Conservation (phyloP, 441 rosid species). For the Mallotus repandus region DNA sequence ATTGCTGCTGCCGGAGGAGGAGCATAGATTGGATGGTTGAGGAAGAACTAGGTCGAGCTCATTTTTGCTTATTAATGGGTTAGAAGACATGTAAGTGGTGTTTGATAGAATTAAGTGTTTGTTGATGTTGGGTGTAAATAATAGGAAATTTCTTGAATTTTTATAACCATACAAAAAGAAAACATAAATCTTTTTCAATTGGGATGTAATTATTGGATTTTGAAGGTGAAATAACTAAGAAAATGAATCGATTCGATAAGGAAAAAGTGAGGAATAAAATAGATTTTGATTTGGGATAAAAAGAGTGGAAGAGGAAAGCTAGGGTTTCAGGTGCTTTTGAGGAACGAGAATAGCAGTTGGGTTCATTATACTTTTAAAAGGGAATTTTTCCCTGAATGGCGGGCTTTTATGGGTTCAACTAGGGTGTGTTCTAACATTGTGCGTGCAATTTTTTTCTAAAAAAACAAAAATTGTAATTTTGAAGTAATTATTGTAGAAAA, state of each 20-base stretch:
- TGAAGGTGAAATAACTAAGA: background rate
- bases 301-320: background rate
- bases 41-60: slow-evolving; percentile 24
- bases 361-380: background rate
- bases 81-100: background rate
- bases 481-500: too few relatives aligned
- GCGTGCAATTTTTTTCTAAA: too few relatives aligned
- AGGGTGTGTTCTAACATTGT: too few relatives aligned
- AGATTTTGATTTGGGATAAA: background rate
- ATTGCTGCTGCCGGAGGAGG: background rate
- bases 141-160: background rate
- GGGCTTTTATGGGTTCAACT: too few relatives aligned
- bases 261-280: background rate
- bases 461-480: too few relatives aligned
- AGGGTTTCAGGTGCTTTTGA: background rate
- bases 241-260: background rate
- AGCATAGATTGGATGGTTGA: slow-evolving; percentile 6
- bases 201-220: background rate
- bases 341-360: background rate
- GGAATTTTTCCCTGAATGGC: background rate
- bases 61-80: slow-evolving; percentile 7
- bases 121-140: background rate
- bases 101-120: background rate
- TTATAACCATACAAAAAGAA: background rate
- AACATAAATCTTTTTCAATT: background rate